Conservation (phyloP, 2,329 filamentous ascomycete species). For the Alternaria rosae region DNA sequence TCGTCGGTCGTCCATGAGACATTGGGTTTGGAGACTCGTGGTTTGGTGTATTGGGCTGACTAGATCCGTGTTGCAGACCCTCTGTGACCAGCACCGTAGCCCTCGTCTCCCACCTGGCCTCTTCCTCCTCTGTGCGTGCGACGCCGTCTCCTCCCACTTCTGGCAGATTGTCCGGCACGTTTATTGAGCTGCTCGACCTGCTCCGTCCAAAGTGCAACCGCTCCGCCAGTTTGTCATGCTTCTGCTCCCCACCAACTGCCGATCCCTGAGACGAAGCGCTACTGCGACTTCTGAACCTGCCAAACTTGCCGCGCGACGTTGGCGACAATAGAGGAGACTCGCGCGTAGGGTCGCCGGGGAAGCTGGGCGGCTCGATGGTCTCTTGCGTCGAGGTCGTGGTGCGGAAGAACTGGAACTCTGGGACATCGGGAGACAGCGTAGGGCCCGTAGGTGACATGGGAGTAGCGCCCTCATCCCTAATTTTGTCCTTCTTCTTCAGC, state of each 20-base stretch:
- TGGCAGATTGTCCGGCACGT: slow-evolving; percentile 81
- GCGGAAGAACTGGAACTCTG: slow-evolving; percentile 81
- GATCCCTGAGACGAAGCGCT: slow-evolving; percentile 37
- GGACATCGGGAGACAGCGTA: slow-evolving; percentile 41
- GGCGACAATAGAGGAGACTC: slow-evolving; percentile 39
- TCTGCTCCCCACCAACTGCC: slow-evolving; percentile 17
- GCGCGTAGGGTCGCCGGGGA: slow-evolving; percentile 53
- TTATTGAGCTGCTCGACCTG: slow-evolving; percentile 68
- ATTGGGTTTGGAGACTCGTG: slow-evolving; percentile 30
- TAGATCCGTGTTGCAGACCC: slow-evolving; percentile 51
- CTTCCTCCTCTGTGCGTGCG: slow-evolving; percentile 54
- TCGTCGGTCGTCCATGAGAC: slow-evolving; percentile 11
- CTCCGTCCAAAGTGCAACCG: slow-evolving; percentile 70
- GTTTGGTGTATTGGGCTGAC: slow-evolving; percentile 40
- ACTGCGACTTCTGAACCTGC: slow-evolving; percentile 45
- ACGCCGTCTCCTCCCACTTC: slow-evolving; percentile 66
- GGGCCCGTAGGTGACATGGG: slow-evolving; percentile 28
- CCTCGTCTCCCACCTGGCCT: slow-evolving; percentile 85
- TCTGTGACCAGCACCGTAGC: slow-evolving; percentile 84
- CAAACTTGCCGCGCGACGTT: slow-evolving; percentile 35
- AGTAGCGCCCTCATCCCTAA: slow-evolving; percentile 56
- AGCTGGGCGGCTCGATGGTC: slow-evolving; percentile 73
- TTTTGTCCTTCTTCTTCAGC: slow-evolving; percentile 68
- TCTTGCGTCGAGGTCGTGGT: slow-evolving; percentile 84
- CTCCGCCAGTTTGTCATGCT: slow-evolving; percentile 65